A percentile compares a stretch with the other conserved stretches of the same genome.
Conservation (phyloP, 257 asterid species). For the Gentiana dahurica region DNA sequence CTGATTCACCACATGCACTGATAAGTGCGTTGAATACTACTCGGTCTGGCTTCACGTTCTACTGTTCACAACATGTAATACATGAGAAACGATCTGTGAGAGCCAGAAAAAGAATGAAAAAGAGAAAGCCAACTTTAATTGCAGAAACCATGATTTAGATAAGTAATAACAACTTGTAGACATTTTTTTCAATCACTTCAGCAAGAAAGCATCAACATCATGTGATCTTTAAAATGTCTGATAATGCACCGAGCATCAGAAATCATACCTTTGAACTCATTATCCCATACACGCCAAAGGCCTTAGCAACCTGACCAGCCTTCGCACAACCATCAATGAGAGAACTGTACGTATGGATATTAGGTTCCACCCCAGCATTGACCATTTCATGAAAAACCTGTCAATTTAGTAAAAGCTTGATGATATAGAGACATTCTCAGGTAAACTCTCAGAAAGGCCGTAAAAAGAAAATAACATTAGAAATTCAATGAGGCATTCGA, state of each 20-base stretch:
- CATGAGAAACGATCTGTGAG: constrained; percentile 23
- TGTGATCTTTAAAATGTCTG: background rate
- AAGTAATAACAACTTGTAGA: background rate
- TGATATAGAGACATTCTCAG: background rate
- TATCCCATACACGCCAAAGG: constrained; percentile 97
- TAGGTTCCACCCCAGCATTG: constrained; percentile 92
- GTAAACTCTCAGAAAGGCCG: background rate
- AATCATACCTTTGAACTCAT: constrained; percentile 84
- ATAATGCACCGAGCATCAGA: constrained; percentile 5
- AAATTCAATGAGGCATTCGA: too few relatives aligned
- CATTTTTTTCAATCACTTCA: background rate
- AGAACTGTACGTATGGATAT: constrained; percentile 89
- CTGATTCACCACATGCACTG: constrained; percentile 97
- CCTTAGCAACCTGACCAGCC: constrained; percentile 99
- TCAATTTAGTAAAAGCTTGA: constrained; percentile 15
- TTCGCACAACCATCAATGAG: constrained; percentile 98
- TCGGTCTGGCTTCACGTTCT: constrained; percentile 97
- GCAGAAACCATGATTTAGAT: background rate
- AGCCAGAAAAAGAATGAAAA: background rate
- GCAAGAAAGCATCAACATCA: constrained; percentile 6
- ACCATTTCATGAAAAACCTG: constrained; percentile 98
- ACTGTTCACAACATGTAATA: constrained; percentile 40
- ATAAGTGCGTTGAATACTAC: constrained; percentile 97
- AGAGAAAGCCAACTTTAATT: too few relatives aligned
- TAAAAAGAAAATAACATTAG: background rate